Percentiles rank a stretch among this genome's conserved stretches.
Evolutionary conservation across 805 yeast species (phyloP).

Genomic region (Saccharomyces paradoxus): DNA sequence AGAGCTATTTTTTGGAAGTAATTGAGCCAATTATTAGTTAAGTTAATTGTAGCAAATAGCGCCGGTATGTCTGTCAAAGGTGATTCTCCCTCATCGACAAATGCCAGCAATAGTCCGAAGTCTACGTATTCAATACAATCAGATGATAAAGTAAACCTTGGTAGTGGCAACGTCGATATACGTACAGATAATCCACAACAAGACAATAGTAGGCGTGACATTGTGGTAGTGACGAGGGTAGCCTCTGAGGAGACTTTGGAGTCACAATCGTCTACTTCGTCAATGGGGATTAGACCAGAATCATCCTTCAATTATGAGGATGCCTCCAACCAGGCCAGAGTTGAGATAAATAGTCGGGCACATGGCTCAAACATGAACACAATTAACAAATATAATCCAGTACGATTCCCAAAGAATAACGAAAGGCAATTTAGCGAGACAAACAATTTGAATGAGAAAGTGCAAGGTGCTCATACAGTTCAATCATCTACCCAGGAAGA

Average conservation of each 20-base stretch:
- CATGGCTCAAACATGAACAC: not conserved
- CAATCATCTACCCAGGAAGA: not conserved
- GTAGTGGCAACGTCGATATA: not conserved
- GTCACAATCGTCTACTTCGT: not conserved
- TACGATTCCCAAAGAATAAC: not conserved
- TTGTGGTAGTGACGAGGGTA: constrained; percentile 5
- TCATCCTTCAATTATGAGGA: constrained; percentile 3
- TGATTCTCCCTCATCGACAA: not conserved
- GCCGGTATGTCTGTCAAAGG: not conserved
- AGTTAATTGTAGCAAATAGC: not conserved
- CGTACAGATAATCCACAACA: not conserved
- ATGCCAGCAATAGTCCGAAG: not conserved
- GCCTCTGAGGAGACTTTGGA: constrained; percentile 7
- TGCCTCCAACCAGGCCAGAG: not conserved
- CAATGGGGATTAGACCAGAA: constrained; percentile 12
- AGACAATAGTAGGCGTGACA: not conserved
- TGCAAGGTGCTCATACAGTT: not conserved
- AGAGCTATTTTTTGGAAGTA: not conserved
- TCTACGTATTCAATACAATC: not conserved
- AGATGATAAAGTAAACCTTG: not conserved
- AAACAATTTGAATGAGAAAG: not conserved
- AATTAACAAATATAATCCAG: constrained; percentile 1
- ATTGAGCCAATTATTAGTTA: not conserved
- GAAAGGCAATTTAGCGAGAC: not conserved
- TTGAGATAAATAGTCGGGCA: not conserved